These are phyloP conservation scores for Phaffia rhodozyma DNA, from an alignment of 1,284 basidiomycete genomes.

Conservation along the genomic window DNA sequence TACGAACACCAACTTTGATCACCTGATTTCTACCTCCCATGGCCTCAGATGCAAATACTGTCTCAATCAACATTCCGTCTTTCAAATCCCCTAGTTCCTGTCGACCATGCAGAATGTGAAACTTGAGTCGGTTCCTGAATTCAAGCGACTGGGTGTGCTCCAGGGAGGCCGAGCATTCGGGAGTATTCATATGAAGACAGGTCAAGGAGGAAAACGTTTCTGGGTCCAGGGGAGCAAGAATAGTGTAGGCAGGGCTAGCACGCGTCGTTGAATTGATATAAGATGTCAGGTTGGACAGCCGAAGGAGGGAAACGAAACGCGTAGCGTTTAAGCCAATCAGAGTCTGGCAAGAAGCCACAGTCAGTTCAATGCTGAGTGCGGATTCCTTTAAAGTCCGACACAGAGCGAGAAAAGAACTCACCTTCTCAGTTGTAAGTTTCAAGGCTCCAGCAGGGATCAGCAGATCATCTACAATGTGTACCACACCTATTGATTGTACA, in stretches of 20 bases:
- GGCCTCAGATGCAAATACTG: slow-evolving; percentile 56
- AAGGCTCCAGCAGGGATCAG: slow-evolving; percentile 67
- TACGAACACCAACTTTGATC: slow-evolving; percentile 51
- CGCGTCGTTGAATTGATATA: slow-evolving; percentile 53
- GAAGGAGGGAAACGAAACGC: slow-evolving; percentile 74
- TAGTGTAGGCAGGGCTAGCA: slow-evolving; percentile 48
- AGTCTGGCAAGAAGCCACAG: slow-evolving; percentile 24
- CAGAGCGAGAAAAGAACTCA: slow-evolving; percentile 8
- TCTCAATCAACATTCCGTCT: slow-evolving; percentile 63
- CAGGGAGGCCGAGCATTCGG: too few relatives aligned
- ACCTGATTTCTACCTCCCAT: slow-evolving; percentile 60
- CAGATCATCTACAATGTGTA: slow-evolving; percentile 76
- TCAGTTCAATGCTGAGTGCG: not conserved
- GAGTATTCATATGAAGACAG: not conserved
- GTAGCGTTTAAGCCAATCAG: slow-evolving; percentile 81
- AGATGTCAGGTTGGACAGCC: slow-evolving; percentile 60
- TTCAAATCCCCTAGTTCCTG: slow-evolving; percentile 56
- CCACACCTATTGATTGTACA: slow-evolving; percentile 43
- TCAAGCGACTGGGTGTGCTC: not conserved
- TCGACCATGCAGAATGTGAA: slow-evolving; percentile 76
- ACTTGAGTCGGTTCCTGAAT: slow-evolving; percentile 36
- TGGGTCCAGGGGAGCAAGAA: slow-evolving; percentile 55
- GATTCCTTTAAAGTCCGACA: too few relatives aligned
- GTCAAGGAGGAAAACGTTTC: not conserved
- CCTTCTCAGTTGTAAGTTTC: slow-evolving; percentile 82